These are phyloP conservation scores for Candida anutae DNA, from an alignment of 1,139 yeast species.

Conservation along the genomic window DNA sequence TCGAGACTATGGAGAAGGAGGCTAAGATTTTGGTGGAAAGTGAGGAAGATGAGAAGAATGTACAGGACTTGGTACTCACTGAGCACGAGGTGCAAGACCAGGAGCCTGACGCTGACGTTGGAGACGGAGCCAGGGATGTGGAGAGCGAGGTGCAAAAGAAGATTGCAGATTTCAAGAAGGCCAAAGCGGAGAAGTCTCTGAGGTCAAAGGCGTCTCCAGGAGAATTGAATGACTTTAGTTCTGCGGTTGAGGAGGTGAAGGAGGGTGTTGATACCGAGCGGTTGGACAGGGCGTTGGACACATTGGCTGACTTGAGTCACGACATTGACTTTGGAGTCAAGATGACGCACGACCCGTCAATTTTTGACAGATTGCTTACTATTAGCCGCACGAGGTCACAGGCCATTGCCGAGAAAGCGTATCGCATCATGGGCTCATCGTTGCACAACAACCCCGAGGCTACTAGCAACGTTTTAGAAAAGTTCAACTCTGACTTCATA, in stretches of 20 bases:
- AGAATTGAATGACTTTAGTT: slow-evolving; percentile 19
- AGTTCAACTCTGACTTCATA: slow-evolving; percentile 7
- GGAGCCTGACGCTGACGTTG: slow-evolving; percentile 7
- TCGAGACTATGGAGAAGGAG: slow-evolving; percentile 59
- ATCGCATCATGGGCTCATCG: slow-evolving; percentile 47
- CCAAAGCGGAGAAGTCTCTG: slow-evolving; percentile 2
- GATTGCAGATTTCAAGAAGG: slow-evolving; percentile 8
- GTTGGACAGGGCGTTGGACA: slow-evolving; percentile 30
- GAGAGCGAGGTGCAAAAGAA: slow-evolving; percentile 8
- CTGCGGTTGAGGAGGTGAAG: slow-evolving; percentile 22
- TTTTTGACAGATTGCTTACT: slow-evolving; percentile 12
- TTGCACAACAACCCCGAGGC: slow-evolving; percentile 73
- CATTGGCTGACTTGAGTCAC: slow-evolving; percentile 53
- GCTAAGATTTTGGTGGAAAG: slow-evolving; percentile 47
- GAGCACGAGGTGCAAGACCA: slow-evolving; percentile 3
- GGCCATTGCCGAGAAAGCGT: slow-evolving; percentile 33
- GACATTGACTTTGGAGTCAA: slow-evolving; percentile 56
- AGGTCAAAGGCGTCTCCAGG: slow-evolving; percentile 9
- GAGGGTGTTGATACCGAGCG: slow-evolving; percentile 8
- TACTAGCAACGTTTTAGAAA: slow-evolving; percentile 19
- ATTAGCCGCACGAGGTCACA: slow-evolving; percentile 1
- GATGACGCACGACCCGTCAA: slow-evolving; percentile 16
- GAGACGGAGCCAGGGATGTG: slow-evolving; percentile 6
- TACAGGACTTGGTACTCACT: neutral
- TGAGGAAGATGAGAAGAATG: slow-evolving; percentile 9